A percentile compares a stretch with the other conserved stretches of the same genome.
Conservation (phyloP, 371 early-diverging fungal genomes). For the Parasitella parasitica region DNA sequence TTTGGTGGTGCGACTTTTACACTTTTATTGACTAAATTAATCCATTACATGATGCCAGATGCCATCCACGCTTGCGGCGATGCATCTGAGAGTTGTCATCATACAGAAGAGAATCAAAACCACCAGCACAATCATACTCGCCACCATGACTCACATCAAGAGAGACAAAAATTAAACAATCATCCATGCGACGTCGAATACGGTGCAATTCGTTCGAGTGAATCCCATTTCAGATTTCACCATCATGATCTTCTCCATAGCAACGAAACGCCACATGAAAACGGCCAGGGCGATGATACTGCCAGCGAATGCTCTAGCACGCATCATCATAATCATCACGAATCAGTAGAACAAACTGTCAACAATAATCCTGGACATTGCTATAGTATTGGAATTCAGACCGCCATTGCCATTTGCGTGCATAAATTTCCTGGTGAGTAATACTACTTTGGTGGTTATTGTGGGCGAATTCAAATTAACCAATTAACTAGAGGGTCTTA, state of each 20-base stretch:
- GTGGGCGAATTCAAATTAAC: not conserved
- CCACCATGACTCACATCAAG: not conserved
- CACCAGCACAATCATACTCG: not conserved
- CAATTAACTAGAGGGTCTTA: slow-evolving; percentile 61
- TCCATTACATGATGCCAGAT: slow-evolving; percentile 38
- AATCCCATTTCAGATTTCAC: slow-evolving; percentile 42
- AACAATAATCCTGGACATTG: slow-evolving; percentile 21
- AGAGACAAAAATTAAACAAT: slow-evolving; percentile 14
- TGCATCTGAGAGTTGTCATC: slow-evolving; percentile 16
- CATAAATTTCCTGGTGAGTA: slow-evolving; percentile 75
- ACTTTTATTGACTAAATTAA: slow-evolving; percentile 26
- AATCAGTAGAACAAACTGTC: slow-evolving; percentile 16
- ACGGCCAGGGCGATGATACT: not conserved
- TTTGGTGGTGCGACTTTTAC: slow-evolving; percentile 37
- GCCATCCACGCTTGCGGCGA: slow-evolving; percentile 47
- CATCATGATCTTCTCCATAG: slow-evolving; percentile 17
- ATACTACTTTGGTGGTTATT: not conserved
- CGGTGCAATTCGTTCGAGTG: slow-evolving; percentile 26
- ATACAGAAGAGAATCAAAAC: not conserved
- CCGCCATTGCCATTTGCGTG: slow-evolving; percentile 76
- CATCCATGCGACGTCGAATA: slow-evolving; percentile 30
- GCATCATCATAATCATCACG: slow-evolving; percentile 20
- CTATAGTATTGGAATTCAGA: slow-evolving; percentile 67
- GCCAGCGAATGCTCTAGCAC: not conserved
- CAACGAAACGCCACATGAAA: not conserved